These are phyloP conservation scores for Seiridium cupressi DNA, from an alignment of 2,329 filamentous ascomycete species.

Conservation along the genomic window DNA sequence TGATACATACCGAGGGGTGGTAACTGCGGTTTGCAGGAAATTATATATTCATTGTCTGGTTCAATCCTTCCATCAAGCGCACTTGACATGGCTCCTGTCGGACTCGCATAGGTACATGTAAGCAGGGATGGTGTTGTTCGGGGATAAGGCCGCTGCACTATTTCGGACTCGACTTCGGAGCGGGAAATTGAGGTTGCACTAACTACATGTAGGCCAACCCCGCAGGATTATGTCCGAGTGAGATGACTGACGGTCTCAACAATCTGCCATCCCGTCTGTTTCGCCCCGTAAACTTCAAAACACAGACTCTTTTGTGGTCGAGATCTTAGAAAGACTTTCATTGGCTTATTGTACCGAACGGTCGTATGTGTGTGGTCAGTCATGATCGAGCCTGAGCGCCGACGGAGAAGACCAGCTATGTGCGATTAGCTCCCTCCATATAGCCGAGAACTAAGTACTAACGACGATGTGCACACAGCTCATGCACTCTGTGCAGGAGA, in stretches of 20 bases:
- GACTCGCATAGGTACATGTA: not conserved
- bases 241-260: not conserved
- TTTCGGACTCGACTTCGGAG: not conserved
- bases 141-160: not conserved
- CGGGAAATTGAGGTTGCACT: not conserved
- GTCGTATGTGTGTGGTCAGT: not conserved
- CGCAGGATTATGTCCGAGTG: not conserved
- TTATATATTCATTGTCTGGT: not conserved
- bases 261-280: not conserved
- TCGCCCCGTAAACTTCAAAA: not conserved
- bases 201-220: not conserved
- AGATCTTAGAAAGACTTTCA: not conserved
- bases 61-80: not conserved
- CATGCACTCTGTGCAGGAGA: conserved; percentile 47
- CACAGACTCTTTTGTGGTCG: not conserved
- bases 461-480: not conserved
- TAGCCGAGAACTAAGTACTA: not conserved
- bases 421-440: not conserved
- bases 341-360: too few species aligned
- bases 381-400: conserved; percentile 2
- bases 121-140: not conserved
- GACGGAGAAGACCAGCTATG: conserved; percentile 3
- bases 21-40: not conserved
- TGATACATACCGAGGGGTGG: too few species aligned
- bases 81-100: too few species aligned